A percentile compares a stretch with the other conserved stretches of the same genome.
phyloP scores from a whole-genome alignment of 1,284 basidiomycete genomes.

The Ceratobasidium papillatum region DNA sequence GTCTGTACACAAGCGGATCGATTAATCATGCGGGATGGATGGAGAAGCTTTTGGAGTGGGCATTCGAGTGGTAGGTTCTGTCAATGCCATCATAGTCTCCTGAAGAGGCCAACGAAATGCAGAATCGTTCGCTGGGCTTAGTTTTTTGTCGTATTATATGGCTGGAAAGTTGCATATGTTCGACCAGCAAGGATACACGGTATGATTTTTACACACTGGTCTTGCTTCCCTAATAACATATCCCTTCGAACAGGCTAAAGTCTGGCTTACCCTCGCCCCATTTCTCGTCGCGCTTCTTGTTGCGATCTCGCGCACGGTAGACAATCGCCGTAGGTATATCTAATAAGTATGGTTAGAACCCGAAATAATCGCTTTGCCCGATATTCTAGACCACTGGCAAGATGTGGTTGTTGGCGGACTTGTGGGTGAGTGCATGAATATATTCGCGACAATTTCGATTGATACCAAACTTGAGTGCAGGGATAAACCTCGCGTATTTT shows the following conservation, averaged over 20 bases:
- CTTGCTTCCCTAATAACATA: not conserved
- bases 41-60: constrained; percentile 93
- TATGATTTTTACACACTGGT: not conserved
- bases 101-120: not conserved
- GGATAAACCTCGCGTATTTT: constrained; percentile 74
- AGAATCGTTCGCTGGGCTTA: constrained; percentile 94
- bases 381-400: constrained; percentile 78
- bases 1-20: constrained; percentile 82
- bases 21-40: constrained; percentile 78
- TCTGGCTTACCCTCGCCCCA: constrained; percentile 84
- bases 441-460: not conserved
- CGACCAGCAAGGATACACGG: constrained; percentile 77
- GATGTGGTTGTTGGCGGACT: constrained; percentile 86
- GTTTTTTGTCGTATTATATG: constrained; percentile 88
- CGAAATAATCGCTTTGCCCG: not conserved
- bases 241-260: constrained; percentile 63
- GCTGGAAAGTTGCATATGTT: constrained; percentile 94
- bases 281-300: constrained; percentile 84
- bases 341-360: not conserved
- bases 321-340: constrained; percentile 75
- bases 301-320: constrained; percentile 89
- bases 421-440: constrained; percentile 61
- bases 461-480: not conserved
- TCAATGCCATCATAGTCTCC: constrained; percentile 3
- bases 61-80: constrained; percentile 77